Evolutionary conservation across 768 basidiomycete species (phyloP).

Genomic region (Solioccasus polychromus): DNA sequence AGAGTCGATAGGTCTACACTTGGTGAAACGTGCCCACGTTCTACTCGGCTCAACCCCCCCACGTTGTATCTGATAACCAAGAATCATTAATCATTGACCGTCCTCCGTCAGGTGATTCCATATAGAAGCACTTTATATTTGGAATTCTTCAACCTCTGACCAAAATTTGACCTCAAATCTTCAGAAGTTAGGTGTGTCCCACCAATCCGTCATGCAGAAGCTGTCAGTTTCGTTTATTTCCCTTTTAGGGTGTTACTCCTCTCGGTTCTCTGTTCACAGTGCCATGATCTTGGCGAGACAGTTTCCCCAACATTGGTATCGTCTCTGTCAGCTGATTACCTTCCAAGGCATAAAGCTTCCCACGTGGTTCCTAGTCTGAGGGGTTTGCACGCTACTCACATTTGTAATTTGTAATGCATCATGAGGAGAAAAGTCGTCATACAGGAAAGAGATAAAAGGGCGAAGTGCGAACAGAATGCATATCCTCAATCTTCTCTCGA

Average conservation of each 20-base stretch:
- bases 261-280: slow-evolving; percentile 1
- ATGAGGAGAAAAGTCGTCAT: slow-evolving; percentile 1
- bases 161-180: too few relatives aligned
- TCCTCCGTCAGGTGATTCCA: too few relatives aligned
- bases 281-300: background rate
- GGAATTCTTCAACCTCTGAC: too few relatives aligned
- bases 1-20: too few relatives aligned
- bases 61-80: too few relatives aligned
- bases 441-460: slow-evolving; percentile 10
- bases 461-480: background rate
- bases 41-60: too few relatives aligned
- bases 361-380: background rate
- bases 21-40: too few relatives aligned
- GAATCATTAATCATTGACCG: too few relatives aligned
- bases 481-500: background rate
- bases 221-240: background rate
- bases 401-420: background rate
- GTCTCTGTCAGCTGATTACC: slow-evolving; percentile 2
- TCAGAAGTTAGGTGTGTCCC: too few relatives aligned
- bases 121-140: too few relatives aligned
- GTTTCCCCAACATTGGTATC: background rate
- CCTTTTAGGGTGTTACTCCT: too few relatives aligned
- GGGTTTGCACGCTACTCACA: background rate
- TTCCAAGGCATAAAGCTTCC: background rate
- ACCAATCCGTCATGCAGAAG: background rate